Percentiles rank a stretch among this genome's conserved stretches.
phyloP scores from a whole-genome alignment of 768 basidiomycete genomes.

The Russula lepida region DNA sequence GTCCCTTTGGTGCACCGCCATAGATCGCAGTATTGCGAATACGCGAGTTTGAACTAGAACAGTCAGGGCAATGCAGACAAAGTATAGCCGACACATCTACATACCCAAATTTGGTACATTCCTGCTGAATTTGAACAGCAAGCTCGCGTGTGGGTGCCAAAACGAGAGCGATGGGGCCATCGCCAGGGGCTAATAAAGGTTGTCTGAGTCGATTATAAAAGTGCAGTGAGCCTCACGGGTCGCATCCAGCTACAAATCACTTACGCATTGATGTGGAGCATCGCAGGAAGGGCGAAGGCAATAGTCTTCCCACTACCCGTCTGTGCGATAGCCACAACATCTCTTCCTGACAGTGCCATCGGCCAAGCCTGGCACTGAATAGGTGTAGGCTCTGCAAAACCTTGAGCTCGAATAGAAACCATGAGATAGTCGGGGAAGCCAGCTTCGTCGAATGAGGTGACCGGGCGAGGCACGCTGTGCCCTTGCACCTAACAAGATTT shows the following conservation, averaged over 20 bases:
- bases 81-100: constrained; percentile 23
- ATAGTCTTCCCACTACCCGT: constrained; percentile 99
- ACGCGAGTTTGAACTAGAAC: constrained; percentile 71
- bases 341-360: constrained; percentile 91
- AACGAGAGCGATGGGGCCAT: constrained; percentile 95
- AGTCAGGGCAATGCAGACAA: constrained; percentile 3
- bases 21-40: constrained; percentile 99
- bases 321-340: constrained; percentile 94
- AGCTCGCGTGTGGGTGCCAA: constrained; percentile 97
- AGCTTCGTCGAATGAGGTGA: constrained; percentile 86
- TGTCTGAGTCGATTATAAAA: constrained; percentile 44
- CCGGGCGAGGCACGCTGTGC: constrained; percentile 77
- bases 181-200: constrained; percentile 85
- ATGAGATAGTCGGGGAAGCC: constrained; percentile 97
- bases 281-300: constrained; percentile 95
- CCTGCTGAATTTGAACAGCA: constrained; percentile 97
- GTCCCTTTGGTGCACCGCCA: constrained; percentile 97
- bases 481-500: constrained; percentile 69
- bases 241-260: constrained; percentile 26
- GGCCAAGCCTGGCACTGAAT: constrained; percentile 99
- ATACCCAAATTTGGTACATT: constrained; percentile 96
- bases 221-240: not conserved
- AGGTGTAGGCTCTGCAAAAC: constrained; percentile 83
- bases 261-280: constrained; percentile 99
- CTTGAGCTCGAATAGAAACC: constrained; percentile 87